Evolutionary conservation across 192 early-diverging fungal species (phyloP), one percentile per base, ranked within the genome.

Genomic region (Obelidium mucronatum): DNA sequence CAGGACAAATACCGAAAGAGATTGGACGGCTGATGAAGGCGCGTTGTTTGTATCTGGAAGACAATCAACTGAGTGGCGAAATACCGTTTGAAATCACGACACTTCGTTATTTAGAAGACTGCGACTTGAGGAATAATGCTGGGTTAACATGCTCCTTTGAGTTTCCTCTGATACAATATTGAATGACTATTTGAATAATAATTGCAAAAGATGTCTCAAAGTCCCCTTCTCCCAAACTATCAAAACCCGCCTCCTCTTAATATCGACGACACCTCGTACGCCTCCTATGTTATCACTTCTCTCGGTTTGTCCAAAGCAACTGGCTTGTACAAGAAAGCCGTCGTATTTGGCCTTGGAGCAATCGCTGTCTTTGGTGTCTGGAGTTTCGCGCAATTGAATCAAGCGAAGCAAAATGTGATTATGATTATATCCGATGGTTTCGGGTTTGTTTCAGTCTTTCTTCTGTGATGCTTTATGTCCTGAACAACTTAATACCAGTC

Each of bases 401-500:
- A 8, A 51, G 8, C 37, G 13, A 15, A 5, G 1, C 40, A 24
- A 37, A 68, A 68, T 51, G 66, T 68, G 39, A 68, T 68, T 68
- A 68, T 68, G 66, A 8, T 68, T 15, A 34, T 72, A 11, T 74
- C 72, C 22, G 72, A 74, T 37, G 72, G 72, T 24, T 74, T 74
- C 42, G 72, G 72, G 35, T 68, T 8, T 0, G 24, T 30, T 59
- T 59, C 15, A n/a, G n/a, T 52, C 51, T 15, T 52, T 52, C n/a
- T 52, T 13, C 28, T 17, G 11, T 60, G n/a, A 26, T 8, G 8
- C 33, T 8, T 60, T 60, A 60, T 60, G 11, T 60, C 33, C 28
- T 60, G 11, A 26, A 13, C n/a, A 60, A 52, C 15, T 52, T 52
- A 52, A 52, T 52, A 15, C 4, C 31, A 68, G 97, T 24, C 96